Evolutionary conservation across 441 rosid species (phyloP).

Genomic region (Populus tomentosa): DNA sequence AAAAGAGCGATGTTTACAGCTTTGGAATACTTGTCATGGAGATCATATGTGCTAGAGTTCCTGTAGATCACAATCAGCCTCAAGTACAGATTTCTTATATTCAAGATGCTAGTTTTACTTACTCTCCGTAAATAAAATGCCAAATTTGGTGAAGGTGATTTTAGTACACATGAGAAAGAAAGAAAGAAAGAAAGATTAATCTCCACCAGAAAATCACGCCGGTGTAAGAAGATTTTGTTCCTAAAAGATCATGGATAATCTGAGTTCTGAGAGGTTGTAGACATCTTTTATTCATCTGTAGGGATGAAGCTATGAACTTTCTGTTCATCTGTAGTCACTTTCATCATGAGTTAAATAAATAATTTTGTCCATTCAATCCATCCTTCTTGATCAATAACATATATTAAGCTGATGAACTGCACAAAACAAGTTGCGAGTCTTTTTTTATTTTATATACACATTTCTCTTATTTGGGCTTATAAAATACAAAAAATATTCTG

Average conservation of each 20-base stretch:
- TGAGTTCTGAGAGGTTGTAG: not conserved
- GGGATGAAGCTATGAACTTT: not conserved
- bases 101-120: not conserved
- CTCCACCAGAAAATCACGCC: conserved; percentile 21
- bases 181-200: conserved; percentile 19
- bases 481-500: not conserved
- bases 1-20: conserved; percentile 49
- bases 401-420: not conserved
- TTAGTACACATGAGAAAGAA: conserved; percentile 5
- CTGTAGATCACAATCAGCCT: conserved; percentile 44
- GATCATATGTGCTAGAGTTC: conserved; percentile 55
- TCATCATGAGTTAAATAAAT: not conserved
- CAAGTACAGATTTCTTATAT: conserved; percentile 27
- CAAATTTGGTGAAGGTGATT: conserved; percentile 2
- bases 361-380: not conserved
- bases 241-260: not conserved
- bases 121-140: not conserved
- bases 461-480: not conserved
- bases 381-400: not conserved
- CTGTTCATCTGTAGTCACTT: not conserved
- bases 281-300: not conserved
- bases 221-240: not conserved
- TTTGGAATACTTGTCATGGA: conserved; percentile 70
- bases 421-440: not conserved
- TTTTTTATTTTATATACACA: not conserved